Conservation (phyloP, 345 rosid species). For the Orychophragmus violaceus region DNA sequence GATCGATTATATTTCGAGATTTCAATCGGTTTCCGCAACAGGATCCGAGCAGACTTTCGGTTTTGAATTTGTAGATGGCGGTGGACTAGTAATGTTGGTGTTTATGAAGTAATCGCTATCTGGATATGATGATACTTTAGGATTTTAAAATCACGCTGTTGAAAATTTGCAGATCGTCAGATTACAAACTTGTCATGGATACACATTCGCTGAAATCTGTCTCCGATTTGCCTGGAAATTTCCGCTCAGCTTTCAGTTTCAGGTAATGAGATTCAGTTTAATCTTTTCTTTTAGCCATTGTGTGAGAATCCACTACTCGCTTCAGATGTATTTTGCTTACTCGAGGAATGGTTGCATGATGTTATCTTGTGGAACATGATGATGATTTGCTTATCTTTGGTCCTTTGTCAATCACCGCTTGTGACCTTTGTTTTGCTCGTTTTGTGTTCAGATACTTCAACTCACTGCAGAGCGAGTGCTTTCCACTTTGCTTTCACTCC, state of each 20-base stretch:
- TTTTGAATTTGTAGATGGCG: neutral
- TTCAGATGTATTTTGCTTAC: neutral
- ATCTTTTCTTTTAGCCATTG: neutral
- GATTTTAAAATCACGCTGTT: neutral
- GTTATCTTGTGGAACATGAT: neutral
- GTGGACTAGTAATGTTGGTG: neutral
- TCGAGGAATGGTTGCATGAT: neutral
- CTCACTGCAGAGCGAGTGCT: slow-evolving; percentile 94
- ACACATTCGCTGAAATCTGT: slow-evolving; percentile 65
- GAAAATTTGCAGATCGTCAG: slow-evolving; percentile 16
- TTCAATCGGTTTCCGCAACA: neutral
- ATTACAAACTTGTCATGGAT: slow-evolving; percentile 44
- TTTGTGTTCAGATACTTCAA: slow-evolving; percentile 68
- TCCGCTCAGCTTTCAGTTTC: slow-evolving; percentile 70
- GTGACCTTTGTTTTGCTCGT: neutral
- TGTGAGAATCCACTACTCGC: neutral
- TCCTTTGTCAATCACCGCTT: neutral
- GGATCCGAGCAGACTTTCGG: neutral
- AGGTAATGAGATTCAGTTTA: slow-evolving; percentile 36
- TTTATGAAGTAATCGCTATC: neutral
- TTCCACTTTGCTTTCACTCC: slow-evolving; percentile 71
- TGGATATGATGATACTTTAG: neutral
- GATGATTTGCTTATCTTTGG: neutral
- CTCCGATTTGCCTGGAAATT: slow-evolving; percentile 59
- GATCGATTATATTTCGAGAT: neutral